A percentile compares a stretch with the other conserved stretches of the same genome.
phyloP scores from a whole-genome alignment of 495 filamentous ascomycete species.

The Penicillium canariense region DNA sequence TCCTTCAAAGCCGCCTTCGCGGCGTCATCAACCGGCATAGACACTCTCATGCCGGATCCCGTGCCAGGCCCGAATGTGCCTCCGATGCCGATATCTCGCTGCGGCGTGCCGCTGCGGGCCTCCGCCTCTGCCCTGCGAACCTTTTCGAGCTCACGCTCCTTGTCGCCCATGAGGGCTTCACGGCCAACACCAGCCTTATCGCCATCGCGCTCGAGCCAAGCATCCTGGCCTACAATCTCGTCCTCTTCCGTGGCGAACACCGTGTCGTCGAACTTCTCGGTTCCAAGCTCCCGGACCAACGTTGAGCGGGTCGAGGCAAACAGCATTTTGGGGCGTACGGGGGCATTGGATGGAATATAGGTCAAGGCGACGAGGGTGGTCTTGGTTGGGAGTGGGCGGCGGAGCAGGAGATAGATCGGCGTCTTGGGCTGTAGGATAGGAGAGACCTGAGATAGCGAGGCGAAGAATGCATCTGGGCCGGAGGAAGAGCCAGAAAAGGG shows the following conservation, averaged over 20 bases:
- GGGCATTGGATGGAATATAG: slow-evolving; percentile 86
- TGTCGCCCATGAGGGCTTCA: slow-evolving; percentile 78
- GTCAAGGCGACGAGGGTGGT: slow-evolving; percentile 71
- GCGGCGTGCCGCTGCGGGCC: slow-evolving; percentile 66
- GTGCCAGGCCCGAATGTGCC: slow-evolving; percentile 57
- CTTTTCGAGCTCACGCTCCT: slow-evolving; percentile 74
- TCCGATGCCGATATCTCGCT: slow-evolving; percentile 50
- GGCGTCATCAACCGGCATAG: slow-evolving; percentile 66
- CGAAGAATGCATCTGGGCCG: slow-evolving; percentile 54
- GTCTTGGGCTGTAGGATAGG: slow-evolving; percentile 69
- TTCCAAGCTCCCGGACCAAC: slow-evolving; percentile 80
- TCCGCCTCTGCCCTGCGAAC: slow-evolving; percentile 80
- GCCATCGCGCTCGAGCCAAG: slow-evolving; percentile 76
- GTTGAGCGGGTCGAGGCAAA: slow-evolving; percentile 88
- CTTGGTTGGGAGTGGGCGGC: slow-evolving; percentile 52
- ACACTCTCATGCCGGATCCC: slow-evolving; percentile 55
- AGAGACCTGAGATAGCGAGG: slow-evolving; percentile 59
- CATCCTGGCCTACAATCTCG: slow-evolving; percentile 59
- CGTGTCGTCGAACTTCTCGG: slow-evolving; percentile 80
- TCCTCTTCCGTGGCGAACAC: slow-evolving; percentile 76
- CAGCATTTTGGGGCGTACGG: slow-evolving; percentile 92
- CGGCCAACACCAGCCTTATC: slow-evolving; percentile 40
- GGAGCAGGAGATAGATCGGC: slow-evolving; percentile 82
- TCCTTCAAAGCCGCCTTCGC: slow-evolving; percentile 63
- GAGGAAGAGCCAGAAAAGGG: slow-evolving; percentile 47